Evolutionary conservation across 139 green algal species (phyloP).

Genomic region (Picochlorum sp.): DNA sequence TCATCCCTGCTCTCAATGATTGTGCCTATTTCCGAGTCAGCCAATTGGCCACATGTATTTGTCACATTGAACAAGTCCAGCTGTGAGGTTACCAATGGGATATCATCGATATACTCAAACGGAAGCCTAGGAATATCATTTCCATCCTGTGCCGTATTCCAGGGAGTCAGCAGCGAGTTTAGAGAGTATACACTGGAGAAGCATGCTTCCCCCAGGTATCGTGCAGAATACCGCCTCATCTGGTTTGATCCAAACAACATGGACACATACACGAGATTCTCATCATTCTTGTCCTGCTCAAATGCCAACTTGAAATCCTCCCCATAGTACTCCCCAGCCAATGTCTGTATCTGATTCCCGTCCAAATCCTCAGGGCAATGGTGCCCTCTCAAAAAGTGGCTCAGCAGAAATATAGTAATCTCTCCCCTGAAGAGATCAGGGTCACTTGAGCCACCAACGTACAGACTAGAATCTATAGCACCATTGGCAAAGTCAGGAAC

Average conservation of each 20-base stretch:
- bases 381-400: neutral
- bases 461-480: neutral
- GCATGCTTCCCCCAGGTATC: neutral
- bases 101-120: neutral
- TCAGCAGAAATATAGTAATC: slow-evolving; percentile 1
- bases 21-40: neutral
- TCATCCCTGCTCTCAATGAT: too few relatives aligned
- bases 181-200: neutral
- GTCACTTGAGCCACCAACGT: neutral
- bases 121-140: neutral
- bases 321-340: slow-evolving; percentile 1
- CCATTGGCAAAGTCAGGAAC: neutral
- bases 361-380: neutral
- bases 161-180: neutral
- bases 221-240: neutral
- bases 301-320: neutral
- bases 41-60: neutral
- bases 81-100: neutral
- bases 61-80: neutral
- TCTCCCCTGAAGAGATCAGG: neutral
- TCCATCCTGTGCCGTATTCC: neutral
- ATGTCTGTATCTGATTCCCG: slow-evolving; percentile 1
- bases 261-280: neutral
- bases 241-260: slow-evolving; percentile 1
- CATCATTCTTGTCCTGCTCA: neutral